Evolutionary conservation across 2,329 filamentous ascomycete species (phyloP).

Genomic region (Cercospora nicotianae): DNA sequence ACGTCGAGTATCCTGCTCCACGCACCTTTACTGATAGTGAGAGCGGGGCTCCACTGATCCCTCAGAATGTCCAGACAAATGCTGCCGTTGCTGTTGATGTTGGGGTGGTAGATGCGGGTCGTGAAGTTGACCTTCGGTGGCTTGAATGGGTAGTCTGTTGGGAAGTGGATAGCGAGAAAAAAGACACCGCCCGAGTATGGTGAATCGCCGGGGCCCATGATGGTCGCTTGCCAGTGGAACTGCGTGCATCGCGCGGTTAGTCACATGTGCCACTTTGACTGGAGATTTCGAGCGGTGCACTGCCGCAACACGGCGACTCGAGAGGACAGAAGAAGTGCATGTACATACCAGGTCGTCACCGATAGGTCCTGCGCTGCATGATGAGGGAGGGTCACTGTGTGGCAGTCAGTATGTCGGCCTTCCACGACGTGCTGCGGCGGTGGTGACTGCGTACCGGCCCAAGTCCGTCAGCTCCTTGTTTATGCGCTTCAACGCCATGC

Average conservation of each 20-base stretch:
- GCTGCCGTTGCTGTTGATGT: constrained; percentile 99
- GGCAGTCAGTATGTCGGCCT: constrained; percentile 38
- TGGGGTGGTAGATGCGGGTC: constrained; percentile 98
- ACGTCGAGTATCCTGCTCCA: not conserved
- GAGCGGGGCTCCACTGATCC: constrained; percentile 97
- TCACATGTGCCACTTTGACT: constrained; percentile 13
- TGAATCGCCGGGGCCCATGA: constrained; percentile 97
- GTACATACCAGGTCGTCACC: constrained; percentile 93
- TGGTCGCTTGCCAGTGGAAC: constrained; percentile 99
- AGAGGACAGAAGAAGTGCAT: constrained; percentile 13
- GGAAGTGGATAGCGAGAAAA: constrained; percentile 98
- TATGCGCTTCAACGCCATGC: constrained; percentile 88
- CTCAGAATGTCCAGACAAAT: constrained; percentile 98
- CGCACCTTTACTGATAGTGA: constrained; percentile 96
- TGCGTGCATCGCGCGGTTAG: constrained; percentile 44
- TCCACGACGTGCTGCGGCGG: not conserved
- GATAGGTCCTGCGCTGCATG: constrained; percentile 94
- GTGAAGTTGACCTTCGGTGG: constrained; percentile 99
- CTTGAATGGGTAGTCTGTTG: constrained; percentile 99
- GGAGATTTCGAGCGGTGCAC: constrained; percentile 9
- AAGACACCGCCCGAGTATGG: constrained; percentile 98
- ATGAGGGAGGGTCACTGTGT: constrained; percentile 90
- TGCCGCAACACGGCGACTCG: constrained; percentile 14
- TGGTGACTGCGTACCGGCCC: constrained; percentile 64
- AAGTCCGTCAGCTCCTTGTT: constrained; percentile 88